phyloP scores from a whole-genome alignment of 345 rosid species.

The Corchorus olitorius region DNA sequence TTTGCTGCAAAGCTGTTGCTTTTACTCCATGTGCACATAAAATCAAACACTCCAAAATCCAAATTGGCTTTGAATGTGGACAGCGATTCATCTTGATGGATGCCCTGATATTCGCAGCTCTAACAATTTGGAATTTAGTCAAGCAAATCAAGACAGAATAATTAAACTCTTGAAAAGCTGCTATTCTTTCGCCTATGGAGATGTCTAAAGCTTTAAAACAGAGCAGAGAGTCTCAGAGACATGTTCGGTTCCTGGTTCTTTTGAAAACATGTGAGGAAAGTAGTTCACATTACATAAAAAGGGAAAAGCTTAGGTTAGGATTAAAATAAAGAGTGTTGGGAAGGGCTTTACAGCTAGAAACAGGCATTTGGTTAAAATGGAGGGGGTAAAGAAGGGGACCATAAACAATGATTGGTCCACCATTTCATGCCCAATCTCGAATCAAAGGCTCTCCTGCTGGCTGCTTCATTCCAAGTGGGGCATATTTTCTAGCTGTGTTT shows the following conservation, averaged over 20 bases:
- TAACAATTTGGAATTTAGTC: background rate
- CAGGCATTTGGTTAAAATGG: conserved; percentile 15
- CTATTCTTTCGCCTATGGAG: background rate
- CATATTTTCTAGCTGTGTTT: background rate
- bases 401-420: conserved; percentile 26
- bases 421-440: conserved; percentile 11
- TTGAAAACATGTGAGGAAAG: conserved; percentile 27
- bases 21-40: background rate
- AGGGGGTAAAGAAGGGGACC: conserved; percentile 17
- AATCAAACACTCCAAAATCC: background rate
- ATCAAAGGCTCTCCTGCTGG: background rate
- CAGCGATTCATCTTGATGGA: background rate
- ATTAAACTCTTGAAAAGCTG: background rate
- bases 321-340: background rate
- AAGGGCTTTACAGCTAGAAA: conserved; percentile 45
- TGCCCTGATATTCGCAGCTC: background rate
- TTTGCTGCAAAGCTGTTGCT: background rate
- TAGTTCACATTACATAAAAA: conserved; percentile 18
- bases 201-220: background rate
- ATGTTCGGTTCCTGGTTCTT: conserved; percentile 10
- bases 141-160: background rate
- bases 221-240: background rate
- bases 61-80: background rate
- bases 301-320: background rate
- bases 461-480: conserved; percentile 10